Percentiles rank a stretch among this genome's conserved stretches.
phyloP scores from a whole-genome alignment of 176 grass and related monocot species.

The Coix lacrymajobi region DNA sequence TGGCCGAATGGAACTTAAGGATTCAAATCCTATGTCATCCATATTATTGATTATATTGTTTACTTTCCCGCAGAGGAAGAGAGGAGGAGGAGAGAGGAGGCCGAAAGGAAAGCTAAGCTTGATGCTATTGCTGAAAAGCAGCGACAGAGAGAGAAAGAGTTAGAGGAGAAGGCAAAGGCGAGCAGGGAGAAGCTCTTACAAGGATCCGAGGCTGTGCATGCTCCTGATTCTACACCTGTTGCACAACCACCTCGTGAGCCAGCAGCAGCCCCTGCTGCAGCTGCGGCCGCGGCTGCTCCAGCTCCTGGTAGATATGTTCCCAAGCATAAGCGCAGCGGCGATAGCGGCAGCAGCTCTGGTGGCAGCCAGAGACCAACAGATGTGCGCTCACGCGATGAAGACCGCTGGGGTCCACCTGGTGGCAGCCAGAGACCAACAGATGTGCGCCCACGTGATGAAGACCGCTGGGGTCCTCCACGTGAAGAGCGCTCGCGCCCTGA shows the following conservation, averaged over 20 bases:
- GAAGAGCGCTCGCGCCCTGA: slow-evolving; percentile 53
- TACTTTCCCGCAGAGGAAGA: slow-evolving; percentile 72
- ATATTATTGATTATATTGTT: slow-evolving; percentile 8
- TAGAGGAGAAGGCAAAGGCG: slow-evolving; percentile 68
- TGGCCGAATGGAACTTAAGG: not conserved
- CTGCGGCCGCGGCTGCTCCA: not conserved
- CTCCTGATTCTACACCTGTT: slow-evolving; percentile 6
- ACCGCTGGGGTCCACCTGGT: slow-evolving; percentile 49
- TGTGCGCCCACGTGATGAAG: slow-evolving; percentile 18
- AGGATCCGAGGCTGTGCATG: slow-evolving; percentile 14
- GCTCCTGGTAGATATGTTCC: slow-evolving; percentile 63
- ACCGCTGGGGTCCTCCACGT: slow-evolving; percentile 42
- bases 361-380: slow-evolving; percentile 25
- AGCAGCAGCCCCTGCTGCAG: slow-evolving; percentile 29
- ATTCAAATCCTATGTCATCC: not conserved
- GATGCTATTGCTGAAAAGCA: slow-evolving; percentile 82
- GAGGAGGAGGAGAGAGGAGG: slow-evolving; percentile 70
- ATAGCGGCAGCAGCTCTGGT: slow-evolving; percentile 12
- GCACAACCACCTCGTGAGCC: slow-evolving; percentile 33
- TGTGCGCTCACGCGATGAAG: slow-evolving; percentile 17
- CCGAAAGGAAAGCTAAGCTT: slow-evolving; percentile 76
- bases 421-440: slow-evolving; percentile 26
- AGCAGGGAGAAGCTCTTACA: slow-evolving; percentile 48
- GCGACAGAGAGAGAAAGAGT: slow-evolving; percentile 59
- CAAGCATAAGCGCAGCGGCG: slow-evolving; percentile 21